Evolutionary conservation across 2,329 filamentous ascomycete genomes (phyloP).

Genomic region (Stemphylium beticola): DNA sequence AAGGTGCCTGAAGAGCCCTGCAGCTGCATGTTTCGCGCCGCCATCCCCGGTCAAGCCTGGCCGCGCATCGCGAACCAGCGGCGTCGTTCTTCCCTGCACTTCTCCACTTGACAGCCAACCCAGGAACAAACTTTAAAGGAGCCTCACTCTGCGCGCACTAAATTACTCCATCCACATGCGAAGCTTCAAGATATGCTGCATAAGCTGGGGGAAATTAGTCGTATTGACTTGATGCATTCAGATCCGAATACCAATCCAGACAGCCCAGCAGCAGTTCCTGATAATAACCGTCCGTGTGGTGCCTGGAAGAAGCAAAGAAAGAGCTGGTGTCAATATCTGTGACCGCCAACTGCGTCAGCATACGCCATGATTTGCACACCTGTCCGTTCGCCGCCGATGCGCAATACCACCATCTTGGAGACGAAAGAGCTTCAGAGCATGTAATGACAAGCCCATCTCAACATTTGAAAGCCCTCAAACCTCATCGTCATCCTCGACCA

Average conservation of each 20-base stretch:
- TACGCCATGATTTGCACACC: background rate
- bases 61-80: conserved; percentile 14
- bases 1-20: conserved; percentile 22
- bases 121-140: background rate
- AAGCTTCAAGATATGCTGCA: background rate
- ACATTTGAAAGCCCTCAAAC: background rate
- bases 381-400: background rate
- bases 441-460: background rate
- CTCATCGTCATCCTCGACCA: background rate
- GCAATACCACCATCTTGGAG: background rate
- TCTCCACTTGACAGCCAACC: background rate
- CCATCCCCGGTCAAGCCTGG: conserved; percentile 8
- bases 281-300: background rate
- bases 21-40: conserved; percentile 27
- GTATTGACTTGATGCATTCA: background rate
- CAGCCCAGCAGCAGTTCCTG: background rate
- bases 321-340: background rate
- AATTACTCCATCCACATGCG: background rate
- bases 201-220: background rate
- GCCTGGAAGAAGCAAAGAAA: conserved; percentile 1
- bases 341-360: background rate
- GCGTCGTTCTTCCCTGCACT: conserved; percentile 5
- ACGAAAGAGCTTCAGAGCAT: background rate
- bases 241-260: background rate
- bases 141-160: no score